These are phyloP conservation scores for Forsythia viridissima DNA, from an alignment of 257 asterid genomes.

Conservation along the genomic window DNA sequence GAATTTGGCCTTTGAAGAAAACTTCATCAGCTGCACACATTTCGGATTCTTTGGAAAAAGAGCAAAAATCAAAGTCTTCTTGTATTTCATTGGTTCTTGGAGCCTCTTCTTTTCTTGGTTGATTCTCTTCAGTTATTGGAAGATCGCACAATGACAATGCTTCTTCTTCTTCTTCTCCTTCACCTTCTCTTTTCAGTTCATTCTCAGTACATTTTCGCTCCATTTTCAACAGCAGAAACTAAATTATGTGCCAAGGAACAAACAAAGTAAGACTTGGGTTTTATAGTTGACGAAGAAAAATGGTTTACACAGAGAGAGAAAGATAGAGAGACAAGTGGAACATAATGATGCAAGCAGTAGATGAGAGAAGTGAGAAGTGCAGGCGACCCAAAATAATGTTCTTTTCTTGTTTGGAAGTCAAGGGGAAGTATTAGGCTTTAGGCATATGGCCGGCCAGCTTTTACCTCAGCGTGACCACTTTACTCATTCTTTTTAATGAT, in stretches of 20 bases:
- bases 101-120: slow-evolving; percentile 24
- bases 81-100: background rate
- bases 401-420: slow-evolving; percentile 47
- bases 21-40: slow-evolving; percentile 89
- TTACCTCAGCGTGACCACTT: slow-evolving; percentile 41
- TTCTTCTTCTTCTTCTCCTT: slow-evolving; percentile 49
- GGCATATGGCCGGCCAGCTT: slow-evolving; percentile 38
- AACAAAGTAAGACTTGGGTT: background rate
- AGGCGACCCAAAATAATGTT: slow-evolving; percentile 32
- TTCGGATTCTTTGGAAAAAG: slow-evolving; percentile 45
- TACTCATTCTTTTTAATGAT: slow-evolving; percentile 39
- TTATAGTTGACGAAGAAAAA: slow-evolving; percentile 18
- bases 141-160: slow-evolving; percentile 81
- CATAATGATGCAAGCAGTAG: slow-evolving; percentile 4
- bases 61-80: slow-evolving; percentile 73
- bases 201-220: slow-evolving; percentile 5
- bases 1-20: slow-evolving; percentile 75
- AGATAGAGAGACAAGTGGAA: slow-evolving; percentile 45
- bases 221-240: slow-evolving; percentile 18
- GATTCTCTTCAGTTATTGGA: slow-evolving; percentile 45
- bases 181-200: background rate
- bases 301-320: slow-evolving; percentile 22
- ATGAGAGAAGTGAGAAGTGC: slow-evolving; percentile 13
- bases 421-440: background rate
- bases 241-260: background rate